phyloP scores from a whole-genome alignment of 192 early-diverging fungal species.

The Coemansia sp. region DNA sequence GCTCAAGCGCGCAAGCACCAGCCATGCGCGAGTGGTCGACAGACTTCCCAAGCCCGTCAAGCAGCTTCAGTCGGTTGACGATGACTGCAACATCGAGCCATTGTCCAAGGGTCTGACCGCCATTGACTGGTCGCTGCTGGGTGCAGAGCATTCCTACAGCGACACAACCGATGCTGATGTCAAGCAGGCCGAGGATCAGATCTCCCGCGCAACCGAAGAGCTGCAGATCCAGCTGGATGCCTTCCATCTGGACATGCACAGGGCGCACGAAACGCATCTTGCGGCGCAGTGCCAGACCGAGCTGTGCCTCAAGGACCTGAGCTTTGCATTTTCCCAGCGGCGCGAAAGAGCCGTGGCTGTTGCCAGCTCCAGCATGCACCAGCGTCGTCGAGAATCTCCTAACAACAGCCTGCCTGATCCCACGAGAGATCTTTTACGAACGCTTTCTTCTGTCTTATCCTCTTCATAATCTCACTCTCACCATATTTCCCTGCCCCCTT shows the following conservation, averaged over 20 bases:
- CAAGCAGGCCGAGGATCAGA: conserved; percentile 20
- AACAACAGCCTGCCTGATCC: conserved; percentile 9
- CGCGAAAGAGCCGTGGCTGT: conserved; percentile 22
- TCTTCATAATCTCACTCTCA: neutral
- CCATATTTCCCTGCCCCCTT: neutral
- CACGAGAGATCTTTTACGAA: conserved; percentile 29
- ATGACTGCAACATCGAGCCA: conserved; percentile 8
- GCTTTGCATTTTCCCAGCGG: conserved; percentile 40
- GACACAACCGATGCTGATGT: conserved; percentile 15
- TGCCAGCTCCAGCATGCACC: neutral
- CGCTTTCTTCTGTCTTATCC: conserved; percentile 27
- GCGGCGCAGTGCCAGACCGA: conserved; percentile 7
- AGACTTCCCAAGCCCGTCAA: conserved; percentile 35
- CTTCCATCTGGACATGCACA: conserved; percentile 44
- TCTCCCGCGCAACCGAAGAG: conserved; percentile 25
- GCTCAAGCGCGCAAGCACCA: conserved; percentile 36
- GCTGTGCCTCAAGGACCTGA: conserved; percentile 1
- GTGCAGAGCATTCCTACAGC: neutral
- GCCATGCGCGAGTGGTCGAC: conserved; percentile 34
- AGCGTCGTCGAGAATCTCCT: neutral
- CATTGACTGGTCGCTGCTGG: conserved; percentile 24
- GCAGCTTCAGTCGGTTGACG: conserved; percentile 2
- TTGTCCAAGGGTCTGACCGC: conserved; percentile 10
- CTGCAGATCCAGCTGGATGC: conserved; percentile 46
- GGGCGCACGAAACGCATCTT: conserved; percentile 14